A percentile compares a stretch with the other conserved stretches of the same genome.
Conservation (phyloP, 139 green algal species). For the Raphidocelis subcapitata region DNA sequence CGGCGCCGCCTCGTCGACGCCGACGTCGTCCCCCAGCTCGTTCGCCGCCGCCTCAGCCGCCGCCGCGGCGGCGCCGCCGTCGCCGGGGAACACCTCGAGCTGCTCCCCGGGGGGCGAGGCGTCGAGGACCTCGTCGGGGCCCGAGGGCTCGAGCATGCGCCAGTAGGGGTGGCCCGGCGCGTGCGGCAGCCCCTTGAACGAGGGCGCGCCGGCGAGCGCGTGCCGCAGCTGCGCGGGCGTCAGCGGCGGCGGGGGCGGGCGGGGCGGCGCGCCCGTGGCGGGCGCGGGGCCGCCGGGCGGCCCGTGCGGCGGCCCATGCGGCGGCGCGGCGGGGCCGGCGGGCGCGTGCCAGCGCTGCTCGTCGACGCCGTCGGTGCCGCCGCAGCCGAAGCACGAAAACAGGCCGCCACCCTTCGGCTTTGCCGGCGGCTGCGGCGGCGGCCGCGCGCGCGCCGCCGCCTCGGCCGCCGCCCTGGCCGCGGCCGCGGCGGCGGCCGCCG, state of each 20-base stretch:
- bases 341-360: background rate
- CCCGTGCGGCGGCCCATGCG: background rate
- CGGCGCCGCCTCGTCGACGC: too few species aligned
- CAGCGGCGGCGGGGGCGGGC: too few species aligned
- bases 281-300: too few species aligned
- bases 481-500: background rate
- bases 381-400: conserved; percentile 25
- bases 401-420: conserved; percentile 1
- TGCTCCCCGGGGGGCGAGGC: too few species aligned
- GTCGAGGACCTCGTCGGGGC: too few species aligned
- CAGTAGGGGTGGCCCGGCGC: conserved; percentile 22
- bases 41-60: too few species aligned
- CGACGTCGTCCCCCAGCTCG: too few species aligned
- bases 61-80: too few species aligned
- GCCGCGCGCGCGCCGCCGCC: background rate
- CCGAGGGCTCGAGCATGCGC: background rate
- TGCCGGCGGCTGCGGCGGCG: background rate
- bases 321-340: too few species aligned
- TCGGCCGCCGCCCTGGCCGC: background rate
- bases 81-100: too few species aligned
- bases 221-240: conserved; percentile 6
- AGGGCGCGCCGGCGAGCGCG: conserved; percentile 6
- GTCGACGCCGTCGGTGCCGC: conserved; percentile 4
- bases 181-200: conserved; percentile 24
- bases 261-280: too few species aligned